A percentile compares a stretch with the other conserved stretches of the same genome.
These are phyloP conservation scores for Amylostereum chailletii DNA, from an alignment of 1,284 basidiomycete species.

Conservation along the genomic window DNA sequence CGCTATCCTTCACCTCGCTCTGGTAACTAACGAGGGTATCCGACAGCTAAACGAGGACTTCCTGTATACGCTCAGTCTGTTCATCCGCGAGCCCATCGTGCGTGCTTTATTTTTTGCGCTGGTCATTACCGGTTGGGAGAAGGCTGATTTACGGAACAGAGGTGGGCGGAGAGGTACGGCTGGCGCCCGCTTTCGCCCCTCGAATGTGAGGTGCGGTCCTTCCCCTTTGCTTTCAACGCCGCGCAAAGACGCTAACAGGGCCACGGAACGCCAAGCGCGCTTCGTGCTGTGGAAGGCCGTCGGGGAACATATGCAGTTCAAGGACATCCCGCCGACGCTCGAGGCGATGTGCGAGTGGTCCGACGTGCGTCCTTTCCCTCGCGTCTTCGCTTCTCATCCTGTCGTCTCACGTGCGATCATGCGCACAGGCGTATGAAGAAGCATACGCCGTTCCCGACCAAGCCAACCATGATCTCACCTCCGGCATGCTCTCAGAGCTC, in stretches of 20 bases:
- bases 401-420: neutral
- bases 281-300: constrained; percentile 34
- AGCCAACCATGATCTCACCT: constrained; percentile 28
- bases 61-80: constrained; percentile 23
- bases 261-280: constrained; percentile 20
- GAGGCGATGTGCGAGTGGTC: constrained; percentile 28
- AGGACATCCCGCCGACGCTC: constrained; percentile 30
- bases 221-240: neutral
- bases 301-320: constrained; percentile 31
- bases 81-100: constrained; percentile 25
- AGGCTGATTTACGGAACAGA: constrained; percentile 12
- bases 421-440: constrained; percentile 29
- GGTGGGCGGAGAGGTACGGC: constrained; percentile 25
- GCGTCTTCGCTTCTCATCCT: neutral
- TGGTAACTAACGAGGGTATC: constrained; percentile 1
- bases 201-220: constrained; percentile 21
- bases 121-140: neutral
- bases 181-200: constrained; percentile 28
- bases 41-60: constrained; percentile 25
- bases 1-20: constrained; percentile 12
- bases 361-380: neutral
- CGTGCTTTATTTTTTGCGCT: constrained; percentile 2
- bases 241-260: neutral
- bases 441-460: constrained; percentile 29
- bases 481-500: constrained; percentile 28